A percentile compares a stretch with the other conserved stretches of the same genome.
Evolutionary conservation across 2,329 filamentous ascomycete species (phyloP).

Genomic region (Aspergillus japonicus): DNA sequence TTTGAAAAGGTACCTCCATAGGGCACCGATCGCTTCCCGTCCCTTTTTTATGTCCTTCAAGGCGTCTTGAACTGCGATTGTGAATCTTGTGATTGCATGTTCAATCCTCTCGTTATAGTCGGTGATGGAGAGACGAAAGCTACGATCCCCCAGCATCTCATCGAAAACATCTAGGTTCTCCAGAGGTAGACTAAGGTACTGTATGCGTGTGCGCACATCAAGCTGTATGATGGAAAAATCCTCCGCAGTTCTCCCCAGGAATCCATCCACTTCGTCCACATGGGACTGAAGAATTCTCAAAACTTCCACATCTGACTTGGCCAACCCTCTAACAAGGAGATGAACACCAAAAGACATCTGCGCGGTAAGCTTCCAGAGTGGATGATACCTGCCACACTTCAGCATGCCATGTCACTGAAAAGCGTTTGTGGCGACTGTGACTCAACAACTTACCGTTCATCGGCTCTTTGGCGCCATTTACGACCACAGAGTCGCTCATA

Average conservation of each 20-base stretch:
- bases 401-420: constrained; percentile 3
- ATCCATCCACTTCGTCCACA: constrained; percentile 91
- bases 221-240: constrained; percentile 75
- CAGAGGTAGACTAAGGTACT: constrained; percentile 78
- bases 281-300: constrained; percentile 86
- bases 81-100: constrained; percentile 79
- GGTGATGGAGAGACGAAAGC: constrained; percentile 78
- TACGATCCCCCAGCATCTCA: constrained; percentile 79
- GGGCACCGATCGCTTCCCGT: constrained; percentile 70
- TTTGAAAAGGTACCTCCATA: constrained; percentile 70
- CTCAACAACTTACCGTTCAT: constrained; percentile 50
- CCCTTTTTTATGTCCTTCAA: constrained; percentile 78
- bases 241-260: constrained; percentile 80
- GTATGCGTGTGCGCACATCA: constrained; percentile 77
- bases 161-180: constrained; percentile 81
- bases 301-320: constrained; percentile 85
- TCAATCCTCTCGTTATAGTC: constrained; percentile 89
- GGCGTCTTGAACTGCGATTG: constrained; percentile 70
- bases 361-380: constrained; percentile 83
- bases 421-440: neutral
- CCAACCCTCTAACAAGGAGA: constrained; percentile 76
- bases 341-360: constrained; percentile 95
- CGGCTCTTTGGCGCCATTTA: constrained; percentile 72
- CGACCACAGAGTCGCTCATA: constrained; percentile 70
- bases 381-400: constrained; percentile 63